Evolutionary conservation across 1,284 basidiomycete genomes (phyloP).

Genomic region (Moniliophthora roreri): DNA sequence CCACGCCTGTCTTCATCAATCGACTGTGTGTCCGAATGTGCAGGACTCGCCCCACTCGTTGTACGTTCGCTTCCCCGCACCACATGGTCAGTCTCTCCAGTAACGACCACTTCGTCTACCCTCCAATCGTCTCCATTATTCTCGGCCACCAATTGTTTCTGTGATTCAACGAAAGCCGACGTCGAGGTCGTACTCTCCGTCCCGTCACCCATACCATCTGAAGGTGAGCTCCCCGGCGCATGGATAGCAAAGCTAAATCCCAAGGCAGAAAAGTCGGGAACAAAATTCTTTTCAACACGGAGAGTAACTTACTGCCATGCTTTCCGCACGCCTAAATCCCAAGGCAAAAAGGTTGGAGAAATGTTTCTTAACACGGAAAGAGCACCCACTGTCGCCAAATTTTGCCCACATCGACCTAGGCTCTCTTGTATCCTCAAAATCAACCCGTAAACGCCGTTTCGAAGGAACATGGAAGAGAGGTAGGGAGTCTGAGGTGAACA

Average conservation of each 20-base stretch:
- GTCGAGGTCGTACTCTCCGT: constrained; percentile 18
- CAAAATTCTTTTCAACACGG: not conserved
- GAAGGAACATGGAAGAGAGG: constrained; percentile 1
- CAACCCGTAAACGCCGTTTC: constrained; percentile 7
- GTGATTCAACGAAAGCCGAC: constrained; percentile 14
- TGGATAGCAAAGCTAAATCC: constrained; percentile 7
- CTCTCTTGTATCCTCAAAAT: constrained; percentile 2
- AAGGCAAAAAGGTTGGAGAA: not conserved
- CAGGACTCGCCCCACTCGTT: constrained; percentile 9
- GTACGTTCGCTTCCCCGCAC: constrained; percentile 9
- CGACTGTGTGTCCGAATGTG: constrained; percentile 6
- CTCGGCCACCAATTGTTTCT: constrained; percentile 11
- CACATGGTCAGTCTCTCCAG: constrained; percentile 9
- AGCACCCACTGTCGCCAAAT: constrained; percentile 6
- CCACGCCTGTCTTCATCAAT: constrained; percentile 1
- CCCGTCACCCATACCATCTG: constrained; percentile 16
- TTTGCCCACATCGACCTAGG: not conserved
- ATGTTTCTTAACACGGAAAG: not conserved
- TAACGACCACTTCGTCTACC: constrained; percentile 16
- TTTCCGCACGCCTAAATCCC: not conserved
- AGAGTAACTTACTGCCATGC: not conserved
- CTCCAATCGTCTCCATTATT: constrained; percentile 16
- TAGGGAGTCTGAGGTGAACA: constrained; percentile 12
- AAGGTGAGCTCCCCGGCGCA: constrained; percentile 16
- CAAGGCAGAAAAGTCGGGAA: not conserved